Evolutionary conservation across 495 filamentous ascomycete species (phyloP).

Genomic region (Penicillium maclennaniae): DNA sequence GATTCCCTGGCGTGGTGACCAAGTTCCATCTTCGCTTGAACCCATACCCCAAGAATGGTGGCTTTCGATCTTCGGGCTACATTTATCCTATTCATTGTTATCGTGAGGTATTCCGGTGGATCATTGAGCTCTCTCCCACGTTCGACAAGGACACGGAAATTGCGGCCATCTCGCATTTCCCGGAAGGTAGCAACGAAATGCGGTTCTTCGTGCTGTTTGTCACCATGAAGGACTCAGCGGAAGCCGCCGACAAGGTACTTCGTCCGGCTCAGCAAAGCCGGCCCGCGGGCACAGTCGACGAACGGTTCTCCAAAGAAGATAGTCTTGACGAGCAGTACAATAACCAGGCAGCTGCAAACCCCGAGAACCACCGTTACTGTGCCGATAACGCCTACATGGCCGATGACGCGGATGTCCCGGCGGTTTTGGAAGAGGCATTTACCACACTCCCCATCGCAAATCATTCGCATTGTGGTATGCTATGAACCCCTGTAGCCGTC

Average conservation of each 20-base stretch:
- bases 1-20: slow-evolving; percentile 49
- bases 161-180: slow-evolving; percentile 33
- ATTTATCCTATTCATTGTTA: slow-evolving; percentile 41
- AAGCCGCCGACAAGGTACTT: slow-evolving; percentile 32
- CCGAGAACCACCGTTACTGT: slow-evolving; percentile 40
- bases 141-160: slow-evolving; percentile 42
- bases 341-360: slow-evolving; percentile 38
- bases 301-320: slow-evolving; percentile 34
- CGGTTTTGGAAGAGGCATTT: slow-evolving; percentile 41
- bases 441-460: slow-evolving; percentile 39
- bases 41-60: slow-evolving; percentile 11
- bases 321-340: slow-evolving; percentile 39
- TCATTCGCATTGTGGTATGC: slow-evolving; percentile 44
- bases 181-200: slow-evolving; percentile 20
- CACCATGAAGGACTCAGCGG: slow-evolving; percentile 34
- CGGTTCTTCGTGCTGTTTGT: slow-evolving; percentile 39
- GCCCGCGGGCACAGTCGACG: slow-evolving; percentile 26
- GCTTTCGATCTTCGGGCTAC: slow-evolving; percentile 42
- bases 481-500: slow-evolving; percentile 44
- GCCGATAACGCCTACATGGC: slow-evolving; percentile 49
- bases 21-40: slow-evolving; percentile 42
- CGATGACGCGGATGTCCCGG: slow-evolving; percentile 39
- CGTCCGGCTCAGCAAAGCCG: slow-evolving; percentile 28
- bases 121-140: slow-evolving; percentile 30
- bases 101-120: slow-evolving; percentile 41